A percentile compares a stretch with the other conserved stretches of the same genome.
phyloP scores from a whole-genome alignment of 2,329 filamentous ascomycete species.

The Aspergillus thermomutatus region DNA sequence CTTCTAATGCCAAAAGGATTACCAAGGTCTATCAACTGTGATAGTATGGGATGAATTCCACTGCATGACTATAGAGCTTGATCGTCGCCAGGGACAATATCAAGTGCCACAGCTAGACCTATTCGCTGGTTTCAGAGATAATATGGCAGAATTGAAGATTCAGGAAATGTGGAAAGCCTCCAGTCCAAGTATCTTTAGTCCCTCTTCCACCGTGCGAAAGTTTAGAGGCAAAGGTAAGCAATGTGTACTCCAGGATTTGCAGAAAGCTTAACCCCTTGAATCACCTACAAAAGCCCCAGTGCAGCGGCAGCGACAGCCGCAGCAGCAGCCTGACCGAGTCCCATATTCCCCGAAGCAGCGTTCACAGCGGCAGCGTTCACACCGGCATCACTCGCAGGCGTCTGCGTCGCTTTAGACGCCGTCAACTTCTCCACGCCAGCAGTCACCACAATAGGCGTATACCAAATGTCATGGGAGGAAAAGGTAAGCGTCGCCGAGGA shows the following conservation, averaged over 20 bases:
- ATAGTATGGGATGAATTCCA: too few relatives aligned
- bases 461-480: constrained; percentile 7
- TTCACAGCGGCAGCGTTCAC: neutral
- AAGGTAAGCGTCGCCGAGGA: constrained; percentile 1
- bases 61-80: too few relatives aligned
- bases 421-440: constrained; percentile 17
- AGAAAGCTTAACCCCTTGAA: neutral
- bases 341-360: neutral
- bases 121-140: too few relatives aligned
- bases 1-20: too few relatives aligned
- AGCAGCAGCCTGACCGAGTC: constrained; percentile 11
- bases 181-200: too few relatives aligned
- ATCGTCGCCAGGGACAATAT: too few relatives aligned
- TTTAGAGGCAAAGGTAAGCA: neutral
- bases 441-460: constrained; percentile 12
- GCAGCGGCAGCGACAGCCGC: constrained; percentile 38
- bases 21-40: too few relatives aligned
- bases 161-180: too few relatives aligned
- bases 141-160: too few relatives aligned
- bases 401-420: constrained; percentile 3
- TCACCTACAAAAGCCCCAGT: neutral
- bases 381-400: neutral
- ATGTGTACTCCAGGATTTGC: neutral
- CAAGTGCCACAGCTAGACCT: too few relatives aligned
- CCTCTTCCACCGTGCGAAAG: neutral